Conservation (phyloP, 2,329 filamentous ascomycete species). For the Fonsecaea erecta region DNA sequence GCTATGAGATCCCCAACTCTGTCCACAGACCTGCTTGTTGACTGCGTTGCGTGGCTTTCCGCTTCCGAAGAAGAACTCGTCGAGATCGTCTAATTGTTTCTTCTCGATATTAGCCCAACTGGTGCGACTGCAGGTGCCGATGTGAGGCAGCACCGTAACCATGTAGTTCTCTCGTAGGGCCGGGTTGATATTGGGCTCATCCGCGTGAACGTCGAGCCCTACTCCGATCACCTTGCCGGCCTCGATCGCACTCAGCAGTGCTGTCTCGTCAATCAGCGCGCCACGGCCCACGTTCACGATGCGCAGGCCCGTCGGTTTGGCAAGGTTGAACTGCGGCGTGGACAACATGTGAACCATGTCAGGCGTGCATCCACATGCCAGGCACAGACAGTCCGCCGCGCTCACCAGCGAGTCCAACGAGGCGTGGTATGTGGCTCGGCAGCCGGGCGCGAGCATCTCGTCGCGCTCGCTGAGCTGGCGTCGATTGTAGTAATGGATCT, state of each 20-base stretch:
- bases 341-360: slow-evolving; percentile 9
- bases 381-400: slow-evolving; percentile 40
- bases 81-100: slow-evolving; percentile 36
- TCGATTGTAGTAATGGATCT: slow-evolving; percentile 14
- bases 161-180: slow-evolving; percentile 5
- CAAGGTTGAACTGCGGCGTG: slow-evolving; percentile 3
- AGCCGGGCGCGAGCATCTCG: background rate
- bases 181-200: slow-evolving; percentile 14
- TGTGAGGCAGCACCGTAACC: slow-evolving; percentile 32
- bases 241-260: slow-evolving; percentile 71
- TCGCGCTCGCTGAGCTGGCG: background rate
- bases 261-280: slow-evolving; percentile 77
- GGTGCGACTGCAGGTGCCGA: slow-evolving; percentile 35
- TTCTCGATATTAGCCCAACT: slow-evolving; percentile 41
- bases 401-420: slow-evolving; percentile 41
- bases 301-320: slow-evolving; percentile 57
- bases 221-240: slow-evolving; percentile 73
- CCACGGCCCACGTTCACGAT: slow-evolving; percentile 80
- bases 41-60: slow-evolving; percentile 31
- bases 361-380: slow-evolving; percentile 43
- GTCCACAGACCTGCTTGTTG: slow-evolving; percentile 4
- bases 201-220: slow-evolving; percentile 67
- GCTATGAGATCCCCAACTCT: background rate
- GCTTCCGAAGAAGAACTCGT: slow-evolving; percentile 35
- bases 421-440: slow-evolving; percentile 37